These are phyloP conservation scores for Aureobasidium sp. DNA, from an alignment of 2,329 filamentous ascomycete genomes.

Conservation along the genomic window DNA sequence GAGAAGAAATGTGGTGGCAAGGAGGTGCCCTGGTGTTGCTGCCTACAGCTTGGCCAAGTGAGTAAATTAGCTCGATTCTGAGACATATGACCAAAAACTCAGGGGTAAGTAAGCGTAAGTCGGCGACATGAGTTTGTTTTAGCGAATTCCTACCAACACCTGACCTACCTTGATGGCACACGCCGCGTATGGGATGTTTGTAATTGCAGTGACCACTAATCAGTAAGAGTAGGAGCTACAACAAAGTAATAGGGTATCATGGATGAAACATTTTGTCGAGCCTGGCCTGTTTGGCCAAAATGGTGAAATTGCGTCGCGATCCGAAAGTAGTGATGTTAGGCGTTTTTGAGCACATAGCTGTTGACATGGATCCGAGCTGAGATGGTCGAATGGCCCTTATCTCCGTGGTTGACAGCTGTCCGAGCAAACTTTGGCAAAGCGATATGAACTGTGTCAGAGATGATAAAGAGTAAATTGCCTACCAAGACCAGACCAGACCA, in stretches of 20 bases:
- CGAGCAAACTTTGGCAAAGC: not conserved
- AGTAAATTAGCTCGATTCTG: too few species aligned
- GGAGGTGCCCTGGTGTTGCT: too few species aligned
- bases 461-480: not conserved
- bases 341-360: not conserved
- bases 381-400: not conserved
- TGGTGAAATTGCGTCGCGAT: not conserved
- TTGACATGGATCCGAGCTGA: not conserved
- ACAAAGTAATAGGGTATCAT: not conserved
- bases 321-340: not conserved
- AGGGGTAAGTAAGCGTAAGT: too few species aligned
- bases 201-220: not conserved
- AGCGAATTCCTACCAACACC: not conserved
- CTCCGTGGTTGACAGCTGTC: not conserved
- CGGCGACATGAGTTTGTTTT: not conserved
- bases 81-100: too few species aligned
- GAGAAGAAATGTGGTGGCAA: too few species aligned
- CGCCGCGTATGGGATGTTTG: not conserved
- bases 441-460: not conserved
- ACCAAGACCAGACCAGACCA: constrained; percentile 1
- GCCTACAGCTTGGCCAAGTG: not conserved
- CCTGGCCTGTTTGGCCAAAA: not conserved
- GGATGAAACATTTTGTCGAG: not conserved
- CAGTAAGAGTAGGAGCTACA: not conserved
- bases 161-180: not conserved